Evolutionary conservation across 2,329 filamentous ascomycete genomes (phyloP), one percentile per base, ranked within the genome.

Genomic region (Ploettnerulaceae sp.): DNA sequence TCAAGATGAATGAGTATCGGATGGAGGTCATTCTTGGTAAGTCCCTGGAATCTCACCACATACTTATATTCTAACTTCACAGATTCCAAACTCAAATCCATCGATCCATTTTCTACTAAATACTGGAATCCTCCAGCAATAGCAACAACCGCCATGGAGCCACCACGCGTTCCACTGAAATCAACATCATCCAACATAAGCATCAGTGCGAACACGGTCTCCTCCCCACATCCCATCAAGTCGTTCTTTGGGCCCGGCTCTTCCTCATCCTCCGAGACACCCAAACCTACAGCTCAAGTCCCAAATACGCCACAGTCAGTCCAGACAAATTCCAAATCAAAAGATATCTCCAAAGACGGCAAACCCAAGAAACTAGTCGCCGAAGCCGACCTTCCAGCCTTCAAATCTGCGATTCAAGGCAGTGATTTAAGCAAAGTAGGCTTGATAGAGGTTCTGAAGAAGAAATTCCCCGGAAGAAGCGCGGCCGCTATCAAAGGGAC

Each of bases 21-120:
- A 82, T 95, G 70, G 86, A 91, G 59, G 76, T 89, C 51, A 77
- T 94, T 31, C 48, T 62, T 34, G 21, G 38, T 55, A 59, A 24
- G 53, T 36, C 4, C 33, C 4, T n/a, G 6, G 25, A 15, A 4
- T 15, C 2, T 7, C 29, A 32, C 6, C 15, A 5, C 17, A 11
- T 4, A 9, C 18, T 32, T 33, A 20, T 39, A n/a, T 49, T 22
- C 45, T 52, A 49, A 49, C 29, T 24, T 15, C 39, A 7, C 36
- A 64, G 60, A 57, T 36, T 69, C 40, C 62, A 66, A 44, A 18
- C 64, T 47, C 11, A 67, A 75, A 28, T 68, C 81, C 6, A 91
- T 98, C 54, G 83, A 98, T 60, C 93, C 93, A 0, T 94, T 91
- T 62, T 90, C 88, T 0, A 80, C 79, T 0, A 66, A 71, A 0